These are phyloP conservation scores for Tephrocybe sp. DNA, from an alignment of 768 basidiomycete species.

Conservation along the genomic window DNA sequence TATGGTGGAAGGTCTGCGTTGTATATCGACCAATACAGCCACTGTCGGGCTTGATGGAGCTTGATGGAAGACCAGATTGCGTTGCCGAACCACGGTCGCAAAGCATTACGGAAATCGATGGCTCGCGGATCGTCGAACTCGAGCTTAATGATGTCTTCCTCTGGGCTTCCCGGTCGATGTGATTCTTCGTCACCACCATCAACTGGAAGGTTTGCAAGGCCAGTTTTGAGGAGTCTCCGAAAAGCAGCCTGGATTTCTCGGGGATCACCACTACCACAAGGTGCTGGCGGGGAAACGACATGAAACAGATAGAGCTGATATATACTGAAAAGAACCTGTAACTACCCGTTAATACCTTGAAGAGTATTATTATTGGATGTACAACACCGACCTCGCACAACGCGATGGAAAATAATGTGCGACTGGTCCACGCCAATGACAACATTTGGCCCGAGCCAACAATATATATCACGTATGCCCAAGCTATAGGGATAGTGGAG, in stretches of 20 bases:
- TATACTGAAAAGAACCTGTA: slow-evolving; percentile 67
- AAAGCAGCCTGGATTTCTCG: slow-evolving; percentile 60
- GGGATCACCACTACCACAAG: slow-evolving; percentile 43
- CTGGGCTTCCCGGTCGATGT: slow-evolving; percentile 59
- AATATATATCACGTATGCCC: slow-evolving; percentile 59
- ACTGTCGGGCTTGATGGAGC: slow-evolving; percentile 60
- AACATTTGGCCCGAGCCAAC: slow-evolving; percentile 43
- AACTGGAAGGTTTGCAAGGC: slow-evolving; percentile 55
- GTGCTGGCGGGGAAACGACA: slow-evolving; percentile 47
- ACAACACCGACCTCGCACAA: slow-evolving; percentile 54
- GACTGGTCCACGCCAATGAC: slow-evolving; percentile 39
- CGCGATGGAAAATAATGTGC: slow-evolving; percentile 45
- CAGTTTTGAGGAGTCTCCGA: slow-evolving; percentile 62
- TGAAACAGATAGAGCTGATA: slow-evolving; percentile 56
- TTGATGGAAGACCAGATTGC: slow-evolving; percentile 74
- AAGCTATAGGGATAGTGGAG: slow-evolving; percentile 61
- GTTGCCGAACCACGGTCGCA: slow-evolving; percentile 78
- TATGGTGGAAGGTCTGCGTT: slow-evolving; percentile 59
- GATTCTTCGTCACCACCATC: slow-evolving; percentile 58
- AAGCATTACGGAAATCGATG: slow-evolving; percentile 66
- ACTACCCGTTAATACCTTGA: not conserved
- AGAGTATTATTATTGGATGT: not conserved
- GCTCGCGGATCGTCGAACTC: slow-evolving; percentile 67
- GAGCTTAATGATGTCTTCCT: slow-evolving; percentile 58
- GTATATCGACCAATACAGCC: slow-evolving; percentile 86